phyloP scores from a whole-genome alignment of 208 protist species.

The Trypanosoma scelopori region DNA sequence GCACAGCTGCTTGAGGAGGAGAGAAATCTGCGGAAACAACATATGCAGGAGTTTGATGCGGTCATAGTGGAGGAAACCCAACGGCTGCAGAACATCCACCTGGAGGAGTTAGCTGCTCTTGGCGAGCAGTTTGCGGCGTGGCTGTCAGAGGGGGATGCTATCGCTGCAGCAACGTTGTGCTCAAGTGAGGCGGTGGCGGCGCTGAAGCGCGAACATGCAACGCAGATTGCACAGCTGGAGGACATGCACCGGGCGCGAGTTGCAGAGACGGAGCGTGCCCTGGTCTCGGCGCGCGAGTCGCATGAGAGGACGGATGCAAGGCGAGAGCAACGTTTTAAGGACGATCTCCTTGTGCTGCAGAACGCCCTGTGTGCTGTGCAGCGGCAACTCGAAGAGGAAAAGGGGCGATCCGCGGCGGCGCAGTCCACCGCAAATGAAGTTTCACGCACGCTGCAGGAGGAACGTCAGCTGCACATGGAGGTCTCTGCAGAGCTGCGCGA shows the following conservation, averaged over 20 bases:
- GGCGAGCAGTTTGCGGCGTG: slow-evolving; percentile 22
- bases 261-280: slow-evolving; percentile 10
- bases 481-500: slow-evolving; percentile 26
- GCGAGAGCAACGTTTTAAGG: slow-evolving; percentile 18
- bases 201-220: slow-evolving; percentile 7
- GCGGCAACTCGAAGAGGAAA: slow-evolving; percentile 11
- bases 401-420: background rate
- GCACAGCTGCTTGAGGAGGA: slow-evolving; percentile 46
- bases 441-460: slow-evolving; percentile 15
- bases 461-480: slow-evolving; percentile 18
- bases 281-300: slow-evolving; percentile 7
- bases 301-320: slow-evolving; percentile 8
- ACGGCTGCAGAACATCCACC: slow-evolving; percentile 25
- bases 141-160: background rate
- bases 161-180: background rate
- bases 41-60: slow-evolving; percentile 26
- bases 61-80: slow-evolving; percentile 43
- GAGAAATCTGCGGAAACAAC: background rate
- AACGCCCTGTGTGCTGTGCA: slow-evolving; percentile 16
- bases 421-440: background rate
- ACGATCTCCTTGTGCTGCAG: slow-evolving; percentile 27
- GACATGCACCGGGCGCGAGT: slow-evolving; percentile 6
- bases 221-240: slow-evolving; percentile 5
- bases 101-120: slow-evolving; percentile 16
- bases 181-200: background rate